Percentiles rank a stretch among this genome's conserved stretches.
phyloP scores from a whole-genome alignment of 257 asterid genomes.

The Rauvolfia tetraphylla region DNA sequence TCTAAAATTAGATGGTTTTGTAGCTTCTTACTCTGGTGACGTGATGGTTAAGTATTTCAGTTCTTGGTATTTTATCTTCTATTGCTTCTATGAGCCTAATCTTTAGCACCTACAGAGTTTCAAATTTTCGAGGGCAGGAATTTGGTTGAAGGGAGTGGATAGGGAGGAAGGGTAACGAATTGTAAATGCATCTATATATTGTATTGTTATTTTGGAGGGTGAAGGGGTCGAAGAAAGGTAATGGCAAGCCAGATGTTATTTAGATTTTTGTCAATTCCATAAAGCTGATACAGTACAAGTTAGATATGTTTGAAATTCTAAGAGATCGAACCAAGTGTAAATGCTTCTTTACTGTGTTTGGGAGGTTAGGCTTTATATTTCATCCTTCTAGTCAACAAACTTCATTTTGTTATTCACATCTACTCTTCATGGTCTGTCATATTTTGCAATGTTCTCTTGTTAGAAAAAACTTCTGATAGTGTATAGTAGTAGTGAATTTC shows the following conservation, averaged over 20 bases:
- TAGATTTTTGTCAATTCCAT: neutral
- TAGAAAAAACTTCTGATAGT: neutral
- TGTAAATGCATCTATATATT: neutral
- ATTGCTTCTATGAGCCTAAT: neutral
- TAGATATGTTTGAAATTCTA: neutral
- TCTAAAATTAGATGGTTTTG: neutral
- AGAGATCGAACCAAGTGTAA: neutral
- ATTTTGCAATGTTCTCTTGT: neutral
- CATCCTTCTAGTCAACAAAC: neutral
- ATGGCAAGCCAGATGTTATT: neutral
- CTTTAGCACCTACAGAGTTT: neutral
- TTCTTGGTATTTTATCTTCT: neutral
- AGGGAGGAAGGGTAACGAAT: neutral
- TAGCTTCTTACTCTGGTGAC: too few relatives aligned
- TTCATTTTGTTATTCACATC: neutral
- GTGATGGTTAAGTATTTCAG: neutral
- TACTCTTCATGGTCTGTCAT: neutral
- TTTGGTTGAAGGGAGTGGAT: neutral
- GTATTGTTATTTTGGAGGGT: neutral
- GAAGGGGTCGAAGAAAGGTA: neutral
- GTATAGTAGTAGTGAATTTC: neutral
- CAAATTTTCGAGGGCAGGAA: neutral
- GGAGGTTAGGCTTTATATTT: neutral
- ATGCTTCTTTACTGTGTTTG: neutral
- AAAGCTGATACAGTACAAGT: neutral